A percentile compares a stretch with the other conserved stretches of the same genome.
Evolutionary conservation across 345 rosid species (phyloP).

Genomic region (Capsella bursapastoris): DNA sequence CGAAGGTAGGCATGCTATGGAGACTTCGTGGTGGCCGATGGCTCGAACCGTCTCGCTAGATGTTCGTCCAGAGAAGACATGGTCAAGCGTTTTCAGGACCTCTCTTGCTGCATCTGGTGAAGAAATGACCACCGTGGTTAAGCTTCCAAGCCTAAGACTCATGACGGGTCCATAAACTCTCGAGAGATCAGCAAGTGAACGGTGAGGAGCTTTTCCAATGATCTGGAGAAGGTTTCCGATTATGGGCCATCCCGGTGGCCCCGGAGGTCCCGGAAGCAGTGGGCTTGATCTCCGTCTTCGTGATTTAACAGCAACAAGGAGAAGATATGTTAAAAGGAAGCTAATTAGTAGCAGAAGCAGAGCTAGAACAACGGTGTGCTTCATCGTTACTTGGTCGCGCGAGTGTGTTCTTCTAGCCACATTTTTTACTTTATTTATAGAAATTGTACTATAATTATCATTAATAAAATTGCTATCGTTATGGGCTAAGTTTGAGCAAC

Average conservation of each 20-base stretch:
- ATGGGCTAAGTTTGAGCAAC: conserved; percentile 1
- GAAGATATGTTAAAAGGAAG: conserved; percentile 52
- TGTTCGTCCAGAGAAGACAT: conserved; percentile 36
- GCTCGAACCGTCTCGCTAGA: conserved; percentile 31
- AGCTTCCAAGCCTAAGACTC: conserved; percentile 43
- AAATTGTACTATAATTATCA: neutral
- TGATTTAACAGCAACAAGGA: conserved; percentile 38
- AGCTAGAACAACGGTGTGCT: conserved; percentile 20
- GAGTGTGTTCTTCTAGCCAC: conserved; percentile 9
- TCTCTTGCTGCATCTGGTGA: conserved; percentile 46
- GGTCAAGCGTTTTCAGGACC: conserved; percentile 44
- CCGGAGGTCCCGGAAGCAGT: conserved; percentile 23
- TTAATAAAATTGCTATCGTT: neutral
- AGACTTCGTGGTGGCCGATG: conserved; percentile 29
- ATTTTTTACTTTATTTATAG: conserved; percentile 14
- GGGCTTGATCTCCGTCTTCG: conserved; percentile 31
- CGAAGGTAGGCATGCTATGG: conserved; percentile 19
- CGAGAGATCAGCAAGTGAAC: conserved; percentile 41
- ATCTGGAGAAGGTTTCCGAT: conserved; percentile 38
- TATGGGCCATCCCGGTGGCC: conserved; percentile 38
- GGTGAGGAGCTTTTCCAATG: conserved; percentile 39
- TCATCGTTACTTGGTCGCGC: conserved; percentile 7
- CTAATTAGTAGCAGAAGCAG: conserved; percentile 35
- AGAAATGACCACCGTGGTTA: conserved; percentile 44
- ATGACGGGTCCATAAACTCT: conserved; percentile 44